These are phyloP conservation scores for Solanum raphanifolium DNA, from an alignment of 257 asterid genomes.

Conservation along the genomic window DNA sequence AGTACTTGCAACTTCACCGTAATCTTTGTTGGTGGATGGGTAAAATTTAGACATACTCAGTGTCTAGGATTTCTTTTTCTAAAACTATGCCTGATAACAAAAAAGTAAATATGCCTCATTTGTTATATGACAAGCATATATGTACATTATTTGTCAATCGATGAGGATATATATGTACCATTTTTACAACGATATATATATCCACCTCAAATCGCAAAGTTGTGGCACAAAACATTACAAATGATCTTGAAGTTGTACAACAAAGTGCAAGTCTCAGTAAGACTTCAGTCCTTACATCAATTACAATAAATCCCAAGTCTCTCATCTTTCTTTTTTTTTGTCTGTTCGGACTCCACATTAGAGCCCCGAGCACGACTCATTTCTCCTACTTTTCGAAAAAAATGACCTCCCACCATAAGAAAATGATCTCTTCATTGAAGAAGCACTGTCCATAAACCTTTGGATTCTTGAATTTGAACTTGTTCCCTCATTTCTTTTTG, in stretches of 20 bases:
- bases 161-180: fast-evolving
- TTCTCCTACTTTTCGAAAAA: not conserved
- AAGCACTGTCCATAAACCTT: not conserved
- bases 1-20: too few species aligned
- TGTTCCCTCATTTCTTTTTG: not conserved
- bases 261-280: too few species aligned
- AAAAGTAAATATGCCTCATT: too few species aligned
- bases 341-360: too few species aligned
- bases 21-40: too few species aligned
- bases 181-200: too few species aligned
- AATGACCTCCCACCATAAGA: constrained; percentile 4
- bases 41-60: not conserved
- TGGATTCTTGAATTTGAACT: not conserved
- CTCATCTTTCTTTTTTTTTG: not conserved
- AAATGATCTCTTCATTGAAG: constrained; percentile 6
- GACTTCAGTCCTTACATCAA: too few species aligned
- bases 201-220: not conserved
- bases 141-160: too few species aligned
- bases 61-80: too few species aligned
- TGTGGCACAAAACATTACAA: not conserved
- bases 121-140: too few species aligned
- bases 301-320: not conserved
- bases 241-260: not conserved
- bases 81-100: not conserved
- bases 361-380: too few species aligned